Evolutionary conservation across 768 basidiomycete genomes (phyloP).

Genomic region (Boletellus ananas): DNA sequence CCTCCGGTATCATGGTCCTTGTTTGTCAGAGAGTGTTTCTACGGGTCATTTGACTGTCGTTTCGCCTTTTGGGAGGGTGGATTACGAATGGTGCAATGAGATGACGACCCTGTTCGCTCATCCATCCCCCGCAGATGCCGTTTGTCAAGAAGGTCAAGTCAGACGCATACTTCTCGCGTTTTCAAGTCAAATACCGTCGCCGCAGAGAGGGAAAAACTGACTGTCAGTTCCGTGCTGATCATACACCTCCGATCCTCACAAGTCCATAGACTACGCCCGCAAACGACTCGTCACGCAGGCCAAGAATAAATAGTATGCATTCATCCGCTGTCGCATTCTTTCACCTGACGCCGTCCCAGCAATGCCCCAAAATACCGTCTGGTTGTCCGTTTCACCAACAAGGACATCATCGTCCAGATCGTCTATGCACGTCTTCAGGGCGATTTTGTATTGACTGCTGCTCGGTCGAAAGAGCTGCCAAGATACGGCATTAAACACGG

Average conservation of each 20-base stretch:
- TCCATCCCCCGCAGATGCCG: constrained; percentile 58
- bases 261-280: constrained; percentile 84
- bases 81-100: constrained; percentile 25
- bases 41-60: background rate
- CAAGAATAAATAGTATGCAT: constrained; percentile 94
- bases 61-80: constrained; percentile 23
- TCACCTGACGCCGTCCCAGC: constrained; percentile 36
- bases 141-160: constrained; percentile 98
- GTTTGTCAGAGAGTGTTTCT: background rate
- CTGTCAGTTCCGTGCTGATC: constrained; percentile 48
- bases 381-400: constrained; percentile 99
- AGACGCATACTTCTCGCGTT: constrained; percentile 95
- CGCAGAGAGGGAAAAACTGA: constrained; percentile 99
- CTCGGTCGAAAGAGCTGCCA: constrained; percentile 88
- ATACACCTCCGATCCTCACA: constrained; percentile 5
- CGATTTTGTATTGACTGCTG: constrained; percentile 87
- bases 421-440: constrained; percentile 97
- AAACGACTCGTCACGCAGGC: constrained; percentile 97
- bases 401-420: constrained; percentile 91
- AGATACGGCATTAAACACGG: constrained; percentile 97
- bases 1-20: background rate
- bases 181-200: constrained; percentile 98
- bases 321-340: background rate
- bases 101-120: constrained; percentile 27
- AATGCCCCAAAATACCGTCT: constrained; percentile 98